A percentile compares a stretch with the other conserved stretches of the same genome.
These are phyloP conservation scores for Raffaelea deltoideospora DNA, from an alignment of 2,329 filamentous ascomycete species.

Conservation along the genomic window DNA sequence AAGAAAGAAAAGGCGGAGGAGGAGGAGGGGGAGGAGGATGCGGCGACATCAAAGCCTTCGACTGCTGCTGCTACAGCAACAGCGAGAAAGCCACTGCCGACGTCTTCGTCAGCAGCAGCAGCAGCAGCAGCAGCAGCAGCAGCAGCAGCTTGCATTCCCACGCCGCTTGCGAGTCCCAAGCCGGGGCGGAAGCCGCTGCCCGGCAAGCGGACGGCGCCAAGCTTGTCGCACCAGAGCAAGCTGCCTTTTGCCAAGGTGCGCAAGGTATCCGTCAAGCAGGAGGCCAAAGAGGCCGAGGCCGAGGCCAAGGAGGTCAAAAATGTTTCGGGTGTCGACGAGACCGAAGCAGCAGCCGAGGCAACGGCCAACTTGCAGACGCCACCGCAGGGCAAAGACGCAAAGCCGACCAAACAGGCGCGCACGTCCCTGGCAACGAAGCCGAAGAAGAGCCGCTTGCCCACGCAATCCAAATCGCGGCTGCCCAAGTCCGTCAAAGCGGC, in stretches of 20 bases:
- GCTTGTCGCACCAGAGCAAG: constrained; percentile 31
- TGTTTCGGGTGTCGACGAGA: background rate
- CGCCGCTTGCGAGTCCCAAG: constrained; percentile 41
- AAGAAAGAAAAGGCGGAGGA: constrained; percentile 9
- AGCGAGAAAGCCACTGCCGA: background rate
- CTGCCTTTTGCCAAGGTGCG: constrained; percentile 32
- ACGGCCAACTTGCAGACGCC: background rate
- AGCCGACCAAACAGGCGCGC: too few relatives aligned
- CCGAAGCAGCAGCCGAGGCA: constrained; percentile 1
- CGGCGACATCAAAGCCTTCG: background rate
- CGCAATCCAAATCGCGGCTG: too few relatives aligned
- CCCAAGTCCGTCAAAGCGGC: constrained; percentile 6
- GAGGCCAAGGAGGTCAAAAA: too few relatives aligned
- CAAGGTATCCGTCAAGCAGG: constrained; percentile 27
- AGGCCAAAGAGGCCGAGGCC: constrained; percentile 1
- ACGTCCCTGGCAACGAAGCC: too few relatives aligned
- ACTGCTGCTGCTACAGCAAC: background rate
- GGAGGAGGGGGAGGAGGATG: background rate
- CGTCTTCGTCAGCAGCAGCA: constrained; percentile 25
- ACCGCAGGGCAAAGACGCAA: too few relatives aligned
- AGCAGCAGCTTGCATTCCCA: constrained; percentile 36
- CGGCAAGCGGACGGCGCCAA: constrained; percentile 19
- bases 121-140: too few relatives aligned
- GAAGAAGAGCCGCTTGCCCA: too few relatives aligned
- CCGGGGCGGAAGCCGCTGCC: constrained; percentile 22